Percentiles rank a stretch among this genome's conserved stretches.
Conservation (phyloP, 208 protist species). For the Trypanosoma cruzi region DNA sequence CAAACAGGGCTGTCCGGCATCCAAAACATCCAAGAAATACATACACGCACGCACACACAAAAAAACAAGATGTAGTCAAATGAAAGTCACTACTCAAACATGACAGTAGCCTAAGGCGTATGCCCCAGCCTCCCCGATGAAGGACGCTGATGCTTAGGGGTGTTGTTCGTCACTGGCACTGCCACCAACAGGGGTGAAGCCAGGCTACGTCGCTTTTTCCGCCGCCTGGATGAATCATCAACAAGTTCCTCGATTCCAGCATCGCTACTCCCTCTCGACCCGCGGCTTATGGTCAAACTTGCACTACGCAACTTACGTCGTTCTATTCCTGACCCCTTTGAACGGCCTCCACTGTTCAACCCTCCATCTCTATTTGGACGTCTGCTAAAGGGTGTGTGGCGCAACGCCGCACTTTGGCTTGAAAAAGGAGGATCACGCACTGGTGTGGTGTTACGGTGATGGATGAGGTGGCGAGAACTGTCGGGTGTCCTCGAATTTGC, state of each 20-base stretch:
- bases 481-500: neutral
- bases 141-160: constrained; percentile 12
- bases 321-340: neutral
- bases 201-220: constrained; percentile 4
- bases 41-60: constrained; percentile 5
- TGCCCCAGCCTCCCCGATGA: constrained; percentile 12
- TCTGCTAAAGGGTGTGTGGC: neutral
- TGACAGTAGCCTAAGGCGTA: neutral
- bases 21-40: too few species aligned
- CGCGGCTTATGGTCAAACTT: constrained; percentile 1
- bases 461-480: constrained; percentile 1
- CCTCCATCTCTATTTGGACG: neutral
- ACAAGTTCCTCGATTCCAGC: neutral
- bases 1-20: too few species aligned
- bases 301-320: constrained; percentile 9
- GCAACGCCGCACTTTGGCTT: neutral
- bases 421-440: neutral
- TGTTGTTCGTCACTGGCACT: constrained; percentile 1
- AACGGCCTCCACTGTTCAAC: neutral
- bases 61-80: neutral
- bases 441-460: constrained; percentile 1
- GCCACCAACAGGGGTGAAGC: constrained; percentile 7
- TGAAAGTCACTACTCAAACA: neutral
- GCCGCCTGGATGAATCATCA: neutral
- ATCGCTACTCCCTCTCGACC: constrained; percentile 16